Evolutionary conservation across 768 basidiomycete species (phyloP).

Genomic region (Rickenella mellea): DNA sequence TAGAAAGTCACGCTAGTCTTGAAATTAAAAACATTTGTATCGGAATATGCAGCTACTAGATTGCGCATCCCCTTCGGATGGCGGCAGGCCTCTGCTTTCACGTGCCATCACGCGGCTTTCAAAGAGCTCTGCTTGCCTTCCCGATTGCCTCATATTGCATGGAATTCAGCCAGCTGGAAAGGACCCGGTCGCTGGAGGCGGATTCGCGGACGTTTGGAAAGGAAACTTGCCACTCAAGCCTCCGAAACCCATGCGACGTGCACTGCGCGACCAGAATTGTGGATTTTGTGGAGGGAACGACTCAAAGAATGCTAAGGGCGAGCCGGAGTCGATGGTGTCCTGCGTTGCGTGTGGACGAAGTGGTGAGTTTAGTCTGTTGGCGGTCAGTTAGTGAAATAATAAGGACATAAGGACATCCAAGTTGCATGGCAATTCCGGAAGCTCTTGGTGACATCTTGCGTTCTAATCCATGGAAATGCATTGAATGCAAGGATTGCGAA

Average conservation of each 20-base stretch:
- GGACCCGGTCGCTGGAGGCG: too few relatives aligned
- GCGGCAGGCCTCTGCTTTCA: too few relatives aligned
- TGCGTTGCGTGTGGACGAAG: conserved; percentile 80
- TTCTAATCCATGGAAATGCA: conserved; percentile 78
- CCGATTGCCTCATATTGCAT: too few relatives aligned
- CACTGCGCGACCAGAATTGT: conserved; percentile 55
- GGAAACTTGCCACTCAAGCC: conserved; percentile 28
- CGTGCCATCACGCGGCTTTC: too few relatives aligned
- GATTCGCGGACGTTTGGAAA: too few relatives aligned
- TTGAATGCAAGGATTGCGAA: conserved; percentile 89
- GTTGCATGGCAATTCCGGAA: conserved; percentile 62
- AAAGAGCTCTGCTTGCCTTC: too few relatives aligned
- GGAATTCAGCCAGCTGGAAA: too few relatives aligned
- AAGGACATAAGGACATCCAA: conserved; percentile 3
- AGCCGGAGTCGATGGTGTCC: conserved; percentile 62
- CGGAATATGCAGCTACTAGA: too few relatives aligned
- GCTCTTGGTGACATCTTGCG: conserved; percentile 49
- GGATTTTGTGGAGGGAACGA: conserved; percentile 71
- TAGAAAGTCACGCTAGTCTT: too few relatives aligned
- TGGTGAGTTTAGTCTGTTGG: conserved; percentile 43
- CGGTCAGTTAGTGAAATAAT: too few relatives aligned
- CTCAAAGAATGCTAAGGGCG: conserved; percentile 41
- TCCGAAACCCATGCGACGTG: conserved; percentile 35
- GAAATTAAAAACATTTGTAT: too few relatives aligned
- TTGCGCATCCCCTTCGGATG: too few relatives aligned